Conservation (phyloP, 2,329 filamentous ascomycete species). For the Phyllosticta citriasiana region DNA sequence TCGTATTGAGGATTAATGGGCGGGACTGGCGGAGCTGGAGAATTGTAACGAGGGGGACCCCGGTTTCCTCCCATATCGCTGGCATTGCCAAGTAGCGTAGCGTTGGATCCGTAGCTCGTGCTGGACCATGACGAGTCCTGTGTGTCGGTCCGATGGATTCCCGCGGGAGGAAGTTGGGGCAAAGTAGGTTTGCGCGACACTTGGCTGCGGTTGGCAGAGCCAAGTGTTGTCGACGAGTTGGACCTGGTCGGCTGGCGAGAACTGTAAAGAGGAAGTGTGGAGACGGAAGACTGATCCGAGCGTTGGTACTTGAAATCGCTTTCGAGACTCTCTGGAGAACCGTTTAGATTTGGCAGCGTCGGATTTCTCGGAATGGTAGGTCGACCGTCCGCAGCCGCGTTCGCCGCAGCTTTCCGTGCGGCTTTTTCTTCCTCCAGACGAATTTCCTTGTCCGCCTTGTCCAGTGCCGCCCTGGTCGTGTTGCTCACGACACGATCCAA, state of each 20-base stretch:
- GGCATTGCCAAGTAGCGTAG: constrained; percentile 51
- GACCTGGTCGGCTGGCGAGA: constrained; percentile 45
- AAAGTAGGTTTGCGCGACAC: background rate
- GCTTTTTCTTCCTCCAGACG: constrained; percentile 41
- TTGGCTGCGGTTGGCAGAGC: background rate
- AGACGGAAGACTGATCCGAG: constrained; percentile 16
- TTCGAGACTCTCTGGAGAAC: background rate
- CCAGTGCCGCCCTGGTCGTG: constrained; percentile 82
- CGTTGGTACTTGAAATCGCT: constrained; percentile 6
- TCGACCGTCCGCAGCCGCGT: constrained; percentile 33
- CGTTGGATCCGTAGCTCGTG: constrained; percentile 53
- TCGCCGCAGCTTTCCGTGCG: constrained; percentile 20
- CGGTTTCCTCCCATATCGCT: constrained; percentile 46
- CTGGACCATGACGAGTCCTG: constrained; percentile 43
- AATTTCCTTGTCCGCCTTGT: constrained; percentile 55
- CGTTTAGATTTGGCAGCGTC: constrained; percentile 20
- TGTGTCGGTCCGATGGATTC: constrained; percentile 40
- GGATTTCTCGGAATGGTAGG: constrained; percentile 20
- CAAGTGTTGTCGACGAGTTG: constrained; percentile 34
- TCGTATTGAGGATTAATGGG: constrained; percentile 14
- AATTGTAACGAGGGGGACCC: constrained; percentile 13
- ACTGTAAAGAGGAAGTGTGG: constrained; percentile 38
- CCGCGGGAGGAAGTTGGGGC: constrained; percentile 13
- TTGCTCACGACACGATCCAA: constrained; percentile 73
- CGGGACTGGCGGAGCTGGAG: constrained; percentile 19